These are phyloP conservation scores for Peronospora farinosa DNA, from an alignment of 352 stramenopile species.

Conservation along the genomic window DNA sequence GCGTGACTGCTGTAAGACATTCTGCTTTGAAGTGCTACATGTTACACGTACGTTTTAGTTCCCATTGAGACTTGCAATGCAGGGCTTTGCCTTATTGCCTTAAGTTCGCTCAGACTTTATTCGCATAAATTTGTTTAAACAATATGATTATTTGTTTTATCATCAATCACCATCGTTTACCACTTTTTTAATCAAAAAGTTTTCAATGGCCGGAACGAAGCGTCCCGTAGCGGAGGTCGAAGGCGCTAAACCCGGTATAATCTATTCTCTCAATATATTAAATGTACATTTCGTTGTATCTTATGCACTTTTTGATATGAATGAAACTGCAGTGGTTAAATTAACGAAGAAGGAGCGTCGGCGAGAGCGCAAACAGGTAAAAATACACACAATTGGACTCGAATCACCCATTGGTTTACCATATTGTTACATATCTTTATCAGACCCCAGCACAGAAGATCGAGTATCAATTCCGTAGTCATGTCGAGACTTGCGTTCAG, in stretches of 20 bases:
- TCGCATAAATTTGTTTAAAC: neutral
- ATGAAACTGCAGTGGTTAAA: conserved; percentile 12
- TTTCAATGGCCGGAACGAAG: conserved; percentile 27
- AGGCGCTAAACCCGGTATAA: conserved; percentile 15
- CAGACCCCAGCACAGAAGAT: conserved; percentile 43
- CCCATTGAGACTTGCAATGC: too few relatives aligned
- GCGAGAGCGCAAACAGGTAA: conserved; percentile 47
- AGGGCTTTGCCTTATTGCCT: neutral
- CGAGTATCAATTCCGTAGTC: conserved; percentile 32
- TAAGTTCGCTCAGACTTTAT: neutral
- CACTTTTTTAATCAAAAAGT: conserved; percentile 42
- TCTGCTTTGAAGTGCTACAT: conserved; percentile 19
- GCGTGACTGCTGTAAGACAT: conserved; percentile 7
- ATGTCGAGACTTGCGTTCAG: conserved; percentile 40
- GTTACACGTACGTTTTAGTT: conserved; percentile 1
- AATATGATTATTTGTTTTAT: neutral
- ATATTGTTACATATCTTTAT: neutral
- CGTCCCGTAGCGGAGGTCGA: conserved; percentile 13
- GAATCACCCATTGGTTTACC: neutral
- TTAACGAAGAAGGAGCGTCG: conserved; percentile 37
- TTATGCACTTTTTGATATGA: neutral
- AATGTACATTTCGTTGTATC: neutral
- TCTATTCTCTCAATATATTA: neutral
- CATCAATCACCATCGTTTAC: neutral
- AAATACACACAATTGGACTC: neutral